phyloP scores from a whole-genome alignment of 148 eudicot genomes.

The Rheum nobile region DNA sequence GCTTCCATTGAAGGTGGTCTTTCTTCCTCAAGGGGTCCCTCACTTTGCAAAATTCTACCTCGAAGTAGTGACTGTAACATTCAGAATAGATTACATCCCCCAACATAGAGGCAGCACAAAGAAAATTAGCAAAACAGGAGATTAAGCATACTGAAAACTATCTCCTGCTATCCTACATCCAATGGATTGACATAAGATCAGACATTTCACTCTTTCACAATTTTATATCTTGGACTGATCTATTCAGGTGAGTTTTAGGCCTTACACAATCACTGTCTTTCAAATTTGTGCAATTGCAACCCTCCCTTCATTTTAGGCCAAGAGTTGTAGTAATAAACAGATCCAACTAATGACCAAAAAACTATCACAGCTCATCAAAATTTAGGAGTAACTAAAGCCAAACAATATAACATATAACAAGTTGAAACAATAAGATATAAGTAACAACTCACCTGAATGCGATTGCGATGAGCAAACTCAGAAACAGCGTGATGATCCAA shows the following conservation, averaged over 20 bases:
- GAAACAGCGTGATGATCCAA: conserved; percentile 93
- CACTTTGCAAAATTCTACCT: conserved; percentile 85
- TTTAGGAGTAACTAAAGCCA: not conserved
- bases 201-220: not conserved
- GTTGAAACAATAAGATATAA: not conserved
- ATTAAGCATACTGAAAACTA: not conserved
- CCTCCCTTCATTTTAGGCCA: not conserved
- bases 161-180: not conserved
- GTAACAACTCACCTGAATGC: conserved; percentile 63
- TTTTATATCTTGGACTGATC: not conserved
- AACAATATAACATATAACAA: not conserved
- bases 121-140: not conserved
- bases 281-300: not conserved
- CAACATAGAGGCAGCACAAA: not conserved
- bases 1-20: conserved; percentile 76
- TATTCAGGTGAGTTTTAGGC: not conserved
- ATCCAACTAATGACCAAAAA: not conserved
- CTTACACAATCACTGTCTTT: not conserved
- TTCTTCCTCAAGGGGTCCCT: conserved; percentile 71
- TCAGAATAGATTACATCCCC: not conserved
- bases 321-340: not conserved
- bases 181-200: not conserved
- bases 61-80: conserved; percentile 68
- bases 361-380: not conserved
- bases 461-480: conserved; percentile 93